Conservation (phyloP, 352 stramenopile genomes). For the Poterioochromonas sp. region DNA sequence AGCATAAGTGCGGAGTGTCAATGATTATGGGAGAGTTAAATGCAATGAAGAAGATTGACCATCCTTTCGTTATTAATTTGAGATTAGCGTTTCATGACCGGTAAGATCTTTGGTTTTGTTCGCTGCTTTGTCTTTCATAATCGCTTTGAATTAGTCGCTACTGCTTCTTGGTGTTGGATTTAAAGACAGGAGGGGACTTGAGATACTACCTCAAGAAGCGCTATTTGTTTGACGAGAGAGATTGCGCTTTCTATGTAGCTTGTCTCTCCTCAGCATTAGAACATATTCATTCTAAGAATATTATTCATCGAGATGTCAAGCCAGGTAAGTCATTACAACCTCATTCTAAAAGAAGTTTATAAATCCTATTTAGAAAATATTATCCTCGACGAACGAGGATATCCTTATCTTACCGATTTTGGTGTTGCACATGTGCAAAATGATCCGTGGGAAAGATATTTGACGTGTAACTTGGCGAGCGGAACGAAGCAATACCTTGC, state of each 20-base stretch:
- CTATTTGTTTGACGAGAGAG: slow-evolving; percentile 50
- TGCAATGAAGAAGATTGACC: slow-evolving; percentile 51
- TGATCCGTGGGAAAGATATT: slow-evolving; percentile 48
- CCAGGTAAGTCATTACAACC: slow-evolving; percentile 37
- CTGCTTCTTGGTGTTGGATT: slow-evolving; percentile 66
- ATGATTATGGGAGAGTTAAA: slow-evolving; percentile 69
- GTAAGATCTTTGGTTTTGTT: not conserved
- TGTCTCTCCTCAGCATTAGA: slow-evolving; percentile 56
- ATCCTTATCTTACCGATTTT: slow-evolving; percentile 60
- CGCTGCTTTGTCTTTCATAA: not conserved
- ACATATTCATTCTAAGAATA: slow-evolving; percentile 56
- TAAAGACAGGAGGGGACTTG: slow-evolving; percentile 60
- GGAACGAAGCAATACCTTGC: slow-evolving; percentile 62
- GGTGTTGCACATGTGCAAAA: slow-evolving; percentile 59
- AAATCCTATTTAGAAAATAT: slow-evolving; percentile 54
- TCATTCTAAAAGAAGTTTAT: not conserved
- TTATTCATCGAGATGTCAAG: slow-evolving; percentile 69
- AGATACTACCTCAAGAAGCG: slow-evolving; percentile 56
- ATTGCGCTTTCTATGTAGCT: slow-evolving; percentile 56
- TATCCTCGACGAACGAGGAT: slow-evolving; percentile 63
- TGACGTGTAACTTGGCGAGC: slow-evolving; percentile 44
- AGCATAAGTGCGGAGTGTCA: slow-evolving; percentile 54
- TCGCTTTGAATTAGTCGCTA: slow-evolving; percentile 39
- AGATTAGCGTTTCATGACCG: slow-evolving; percentile 59
- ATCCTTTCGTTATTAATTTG: slow-evolving; percentile 55